A percentile compares a stretch with the other conserved stretches of the same genome.
phyloP scores from a whole-genome alignment of 1,284 basidiomycete species.

The Sphagnurus paluster region DNA sequence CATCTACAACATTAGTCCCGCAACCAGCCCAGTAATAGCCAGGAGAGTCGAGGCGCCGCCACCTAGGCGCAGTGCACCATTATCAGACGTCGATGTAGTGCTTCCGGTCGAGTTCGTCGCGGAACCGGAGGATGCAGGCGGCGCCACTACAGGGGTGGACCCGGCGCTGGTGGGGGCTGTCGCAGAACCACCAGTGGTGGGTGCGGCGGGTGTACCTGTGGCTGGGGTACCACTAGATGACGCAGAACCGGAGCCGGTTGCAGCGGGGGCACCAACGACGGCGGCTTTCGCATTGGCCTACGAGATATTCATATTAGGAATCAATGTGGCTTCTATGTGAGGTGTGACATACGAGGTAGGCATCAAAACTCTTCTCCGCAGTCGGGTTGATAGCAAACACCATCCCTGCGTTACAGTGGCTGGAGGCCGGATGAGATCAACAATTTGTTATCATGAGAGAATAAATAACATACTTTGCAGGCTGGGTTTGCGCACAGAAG shows the following conservation, averaged over 20 bases:
- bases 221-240: not conserved
- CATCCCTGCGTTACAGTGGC: constrained; percentile 48
- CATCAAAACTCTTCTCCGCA: constrained; percentile 40
- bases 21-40: constrained; percentile 27
- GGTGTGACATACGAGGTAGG: constrained; percentile 39
- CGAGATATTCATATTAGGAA: not conserved
- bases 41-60: constrained; percentile 26
- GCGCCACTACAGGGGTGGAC: constrained; percentile 14
- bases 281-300: constrained; percentile 37
- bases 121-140: constrained; percentile 9
- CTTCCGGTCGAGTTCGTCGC: constrained; percentile 4
- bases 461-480: constrained; percentile 24
- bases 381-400: constrained; percentile 54
- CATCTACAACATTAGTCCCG: constrained; percentile 30
- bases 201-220: not conserved
- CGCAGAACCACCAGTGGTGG: not conserved
- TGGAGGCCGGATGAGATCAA: constrained; percentile 12
- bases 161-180: constrained; percentile 14
- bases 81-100: constrained; percentile 11
- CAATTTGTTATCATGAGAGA: not conserved
- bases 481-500: constrained; percentile 45
- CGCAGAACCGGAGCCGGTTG: constrained; percentile 5
- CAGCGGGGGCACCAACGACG: not conserved
- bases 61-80: constrained; percentile 23
- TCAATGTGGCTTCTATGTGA: not conserved